Conservation (phyloP, 148 eudicot species). For the Amaranthus cruentus region DNA sequence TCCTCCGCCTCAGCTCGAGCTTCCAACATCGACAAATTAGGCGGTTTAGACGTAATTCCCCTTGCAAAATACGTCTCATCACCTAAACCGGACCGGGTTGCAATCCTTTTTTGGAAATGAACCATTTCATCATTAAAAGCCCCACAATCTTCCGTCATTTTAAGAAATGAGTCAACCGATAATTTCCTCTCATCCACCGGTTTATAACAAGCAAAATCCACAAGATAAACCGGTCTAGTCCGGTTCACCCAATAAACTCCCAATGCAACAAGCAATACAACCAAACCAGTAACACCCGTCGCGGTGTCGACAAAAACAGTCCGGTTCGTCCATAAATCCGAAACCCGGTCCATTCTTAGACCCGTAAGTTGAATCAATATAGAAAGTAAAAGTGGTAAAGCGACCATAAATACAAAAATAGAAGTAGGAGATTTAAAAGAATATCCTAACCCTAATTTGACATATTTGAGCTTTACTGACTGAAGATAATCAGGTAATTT, state of each 20-base stretch:
- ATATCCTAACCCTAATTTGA: conserved; percentile 61
- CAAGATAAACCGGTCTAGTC: conserved; percentile 46
- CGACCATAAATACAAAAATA: conserved; percentile 30
- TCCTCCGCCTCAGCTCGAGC: conserved; percentile 63
- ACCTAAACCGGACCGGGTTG: conserved; percentile 53
- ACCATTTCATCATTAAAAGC: conserved; percentile 42
- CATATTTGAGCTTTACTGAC: conserved; percentile 73
- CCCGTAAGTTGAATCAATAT: conserved; percentile 39
- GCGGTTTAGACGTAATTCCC: conserved; percentile 51
- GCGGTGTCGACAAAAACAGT: conserved; percentile 35
- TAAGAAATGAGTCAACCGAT: conserved; percentile 42
- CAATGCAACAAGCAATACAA: conserved; percentile 28
- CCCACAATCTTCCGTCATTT: conserved; percentile 45
- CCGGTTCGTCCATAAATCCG: conserved; percentile 34
- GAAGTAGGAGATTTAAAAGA: conserved; percentile 40
- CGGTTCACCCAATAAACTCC: conserved; percentile 49
- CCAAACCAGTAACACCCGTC: conserved; percentile 29
- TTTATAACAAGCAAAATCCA: conserved; percentile 64
- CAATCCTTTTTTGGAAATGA: conserved; percentile 44
- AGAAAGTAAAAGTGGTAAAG: conserved; percentile 37
- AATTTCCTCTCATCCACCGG: conserved; percentile 51
- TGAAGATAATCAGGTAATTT: conserved; percentile 60
- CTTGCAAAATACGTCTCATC: conserved; percentile 59
- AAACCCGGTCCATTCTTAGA: conserved; percentile 33
- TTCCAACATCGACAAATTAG: conserved; percentile 35